Base-by-base conservation (phyloP, 345 rosid species). In the Melaleuca quinquenervia region DNA sequence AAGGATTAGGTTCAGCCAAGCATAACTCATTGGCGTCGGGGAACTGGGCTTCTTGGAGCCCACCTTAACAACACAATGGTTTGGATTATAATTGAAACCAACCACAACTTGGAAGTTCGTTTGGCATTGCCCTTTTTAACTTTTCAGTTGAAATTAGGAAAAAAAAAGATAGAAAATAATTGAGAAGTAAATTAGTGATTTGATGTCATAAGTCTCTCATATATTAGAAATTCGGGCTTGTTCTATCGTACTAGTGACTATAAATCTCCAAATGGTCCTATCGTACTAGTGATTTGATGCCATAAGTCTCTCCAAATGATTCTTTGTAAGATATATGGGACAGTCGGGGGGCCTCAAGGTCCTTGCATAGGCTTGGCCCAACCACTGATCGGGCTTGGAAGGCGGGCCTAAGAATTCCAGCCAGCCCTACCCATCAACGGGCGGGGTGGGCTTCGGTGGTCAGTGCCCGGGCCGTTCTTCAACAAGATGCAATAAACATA, bases 11-110 rank as follows among this genome's bases (percentile, higher is more conserved):
- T 58, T 15, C n/a, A 58, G 36, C 32, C 70, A n/a, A n/a, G n/a
- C n/a, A n/a, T n/a, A n/a, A 12, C 64, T 58, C 3, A 14, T 50
- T 58, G 3, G 0, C 0, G 8, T n/a, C 4, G 4, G 36, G 16
- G 70, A n/a, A 58, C 12, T 12, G 36, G 36, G 18, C 36, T 11
- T 58, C 70, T 58, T 6, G 70, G n/a, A n/a, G 14, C 0, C n/a
- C 41, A 41, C 41, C 41, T 4, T 41, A 41, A 41, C 41, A 41
- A 41, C 41, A 41, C 41, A 2, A 41, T 41, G 41, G 41, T 41
- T 41, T 41, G 41, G 41, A 41, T 41, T 41, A 41, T 41, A 41
- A 41, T 41, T 12, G 14, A 56, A 13, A 56, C 11, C 62, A 55
- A 55, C 24, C 62, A 5, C 27, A 56, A 24, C 62, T 24, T 24